Evolutionary conservation across 164 flowering plant species (phyloP).

Genomic region (Annona squamosa): DNA sequence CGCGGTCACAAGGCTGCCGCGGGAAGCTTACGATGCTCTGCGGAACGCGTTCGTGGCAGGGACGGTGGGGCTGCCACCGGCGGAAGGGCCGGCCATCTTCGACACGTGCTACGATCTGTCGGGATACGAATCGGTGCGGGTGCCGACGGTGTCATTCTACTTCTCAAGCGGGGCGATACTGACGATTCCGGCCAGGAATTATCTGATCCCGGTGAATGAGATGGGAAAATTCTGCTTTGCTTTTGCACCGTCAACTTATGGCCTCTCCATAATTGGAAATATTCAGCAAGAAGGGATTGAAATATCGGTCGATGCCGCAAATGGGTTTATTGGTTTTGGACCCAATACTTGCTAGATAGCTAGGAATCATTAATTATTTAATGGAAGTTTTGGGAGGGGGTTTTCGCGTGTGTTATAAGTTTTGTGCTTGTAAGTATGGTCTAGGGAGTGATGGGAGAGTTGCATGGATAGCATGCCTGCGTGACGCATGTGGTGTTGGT

Average conservation of each 20-base stretch:
- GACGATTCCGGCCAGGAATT: conserved; percentile 80
- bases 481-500: too few relatives aligned
- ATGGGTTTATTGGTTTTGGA: conserved; percentile 81
- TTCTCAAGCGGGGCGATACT: conserved; percentile 64
- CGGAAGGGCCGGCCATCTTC: conserved; percentile 57
- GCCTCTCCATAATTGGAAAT: conserved; percentile 85
- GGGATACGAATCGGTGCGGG: conserved; percentile 59
- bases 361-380: background rate
- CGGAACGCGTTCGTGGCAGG: conserved; percentile 52
- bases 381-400: too few relatives aligned
- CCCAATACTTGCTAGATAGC: conserved; percentile 58
- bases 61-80: conserved; percentile 52
- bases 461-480: too few relatives aligned
- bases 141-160: conserved; percentile 82
- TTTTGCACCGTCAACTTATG: conserved; percentile 65
- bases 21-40: conserved; percentile 51
- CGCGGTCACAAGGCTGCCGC: conserved; percentile 75
- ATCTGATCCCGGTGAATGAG: conserved; percentile 78
- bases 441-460: too few relatives aligned
- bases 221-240: conserved; percentile 88
- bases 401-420: too few relatives aligned
- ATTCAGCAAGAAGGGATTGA: conserved; percentile 95
- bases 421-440: too few relatives aligned
- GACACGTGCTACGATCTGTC: conserved; percentile 79
- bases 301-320: conserved; percentile 70